Percentiles rank a stretch among this genome's conserved stretches.
Conservation (phyloP, 495 filamentous ascomycete species). For the Cercophora newfieldiana region DNA sequence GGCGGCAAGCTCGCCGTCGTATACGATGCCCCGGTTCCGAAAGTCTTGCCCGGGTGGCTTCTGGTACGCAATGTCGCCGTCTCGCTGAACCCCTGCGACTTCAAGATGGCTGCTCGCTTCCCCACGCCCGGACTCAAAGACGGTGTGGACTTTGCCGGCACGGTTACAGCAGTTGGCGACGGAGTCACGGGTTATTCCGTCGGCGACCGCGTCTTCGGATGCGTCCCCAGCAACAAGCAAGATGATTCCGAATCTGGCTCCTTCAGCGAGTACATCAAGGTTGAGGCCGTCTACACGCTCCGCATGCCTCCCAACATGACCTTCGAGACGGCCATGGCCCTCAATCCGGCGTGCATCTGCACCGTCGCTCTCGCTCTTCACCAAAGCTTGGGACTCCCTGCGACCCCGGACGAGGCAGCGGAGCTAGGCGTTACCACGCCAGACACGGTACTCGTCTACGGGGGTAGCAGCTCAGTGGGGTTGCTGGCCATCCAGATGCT, state of each 20-base stretch:
- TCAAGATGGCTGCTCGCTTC: conserved; percentile 25
- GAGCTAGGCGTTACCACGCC: conserved; percentile 9
- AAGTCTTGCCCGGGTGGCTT: not conserved
- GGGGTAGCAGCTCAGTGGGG: conserved; percentile 13
- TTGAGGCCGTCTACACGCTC: conserved; percentile 12
- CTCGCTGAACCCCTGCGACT: conserved; percentile 29
- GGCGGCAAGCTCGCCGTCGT: conserved; percentile 7
- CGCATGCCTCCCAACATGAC: conserved; percentile 22
- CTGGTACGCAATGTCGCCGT: conserved; percentile 15
- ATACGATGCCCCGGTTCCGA: conserved; percentile 14
- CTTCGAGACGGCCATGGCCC: conserved; percentile 26
- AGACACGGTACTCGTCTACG: conserved; percentile 15
- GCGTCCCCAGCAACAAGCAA: conserved; percentile 23
- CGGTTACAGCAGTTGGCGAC: conserved; percentile 18
- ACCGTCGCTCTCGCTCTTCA: conserved; percentile 15
- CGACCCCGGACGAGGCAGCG: conserved; percentile 29
- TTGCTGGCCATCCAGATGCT: conserved; percentile 18
- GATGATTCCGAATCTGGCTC: conserved; percentile 23
- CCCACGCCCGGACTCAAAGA: conserved; percentile 18
- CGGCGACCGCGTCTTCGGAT: conserved; percentile 33
- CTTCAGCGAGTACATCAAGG: conserved; percentile 32
- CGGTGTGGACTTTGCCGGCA: conserved; percentile 28
- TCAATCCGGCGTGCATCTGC: conserved; percentile 20
- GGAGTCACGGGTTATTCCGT: not conserved
- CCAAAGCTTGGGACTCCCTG: conserved; percentile 27